Conservation (phyloP, 1,284 basidiomycete genomes). For the Leccinum holopus region DNA sequence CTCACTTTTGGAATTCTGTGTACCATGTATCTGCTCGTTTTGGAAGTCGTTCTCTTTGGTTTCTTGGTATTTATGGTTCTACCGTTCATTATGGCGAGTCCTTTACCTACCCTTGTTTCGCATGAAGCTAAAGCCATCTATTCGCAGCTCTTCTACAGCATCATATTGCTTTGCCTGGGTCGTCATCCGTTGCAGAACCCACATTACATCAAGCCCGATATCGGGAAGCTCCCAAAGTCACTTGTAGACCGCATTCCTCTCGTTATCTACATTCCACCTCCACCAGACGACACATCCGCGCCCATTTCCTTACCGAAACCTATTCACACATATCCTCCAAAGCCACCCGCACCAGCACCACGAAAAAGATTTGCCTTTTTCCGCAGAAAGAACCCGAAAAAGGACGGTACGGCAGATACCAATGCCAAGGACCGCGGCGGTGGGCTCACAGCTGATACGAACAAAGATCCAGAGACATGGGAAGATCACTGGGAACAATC, state of each 20-base stretch:
- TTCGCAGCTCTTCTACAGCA: slow-evolving; percentile 67
- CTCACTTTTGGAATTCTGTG: slow-evolving; percentile 75
- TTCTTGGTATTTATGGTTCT: slow-evolving; percentile 74
- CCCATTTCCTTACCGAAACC: slow-evolving; percentile 44
- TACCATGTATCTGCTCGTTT: slow-evolving; percentile 70
- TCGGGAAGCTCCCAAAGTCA: slow-evolving; percentile 66
- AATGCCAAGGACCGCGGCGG: slow-evolving; percentile 21
- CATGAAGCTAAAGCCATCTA: slow-evolving; percentile 10
- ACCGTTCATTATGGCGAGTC: slow-evolving; percentile 70
- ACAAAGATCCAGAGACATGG: slow-evolving; percentile 47
- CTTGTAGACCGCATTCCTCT: slow-evolving; percentile 75
- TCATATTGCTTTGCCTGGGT: slow-evolving; percentile 71
- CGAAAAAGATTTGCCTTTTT: slow-evolving; percentile 56
- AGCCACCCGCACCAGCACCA: slow-evolving; percentile 29
- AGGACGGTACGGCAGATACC: slow-evolving; percentile 21
- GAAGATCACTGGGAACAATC: slow-evolving; percentile 54
- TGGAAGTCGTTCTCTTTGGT: slow-evolving; percentile 70
- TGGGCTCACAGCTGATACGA: slow-evolving; percentile 25
- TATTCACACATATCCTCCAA: slow-evolving; percentile 60
- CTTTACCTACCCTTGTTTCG: not conserved
- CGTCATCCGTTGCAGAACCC: slow-evolving; percentile 73
- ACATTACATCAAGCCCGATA: slow-evolving; percentile 68
- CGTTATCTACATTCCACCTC: slow-evolving; percentile 78
- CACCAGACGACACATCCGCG: slow-evolving; percentile 50
- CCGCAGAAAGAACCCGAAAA: slow-evolving; percentile 33